phyloP scores from a whole-genome alignment of 1,284 basidiomycete species.

The Ceratobasidium sp. region DNA sequence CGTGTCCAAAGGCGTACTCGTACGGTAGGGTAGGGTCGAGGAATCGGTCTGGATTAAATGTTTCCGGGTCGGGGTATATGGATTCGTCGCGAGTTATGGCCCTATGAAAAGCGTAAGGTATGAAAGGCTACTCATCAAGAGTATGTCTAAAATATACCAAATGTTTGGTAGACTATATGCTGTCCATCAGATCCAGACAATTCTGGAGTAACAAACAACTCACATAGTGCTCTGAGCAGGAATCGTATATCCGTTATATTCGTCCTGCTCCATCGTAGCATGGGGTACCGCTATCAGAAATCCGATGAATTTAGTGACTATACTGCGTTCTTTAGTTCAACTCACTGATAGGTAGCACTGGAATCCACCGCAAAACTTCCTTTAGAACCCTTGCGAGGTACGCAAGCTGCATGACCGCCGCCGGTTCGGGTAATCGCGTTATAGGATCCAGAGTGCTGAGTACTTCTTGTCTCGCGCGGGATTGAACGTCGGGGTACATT shows the following conservation, averaged over 20 bases:
- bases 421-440: constrained; percentile 16
- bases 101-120: background rate
- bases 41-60: constrained; percentile 35
- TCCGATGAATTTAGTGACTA: background rate
- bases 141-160: background rate
- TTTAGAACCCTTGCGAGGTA: constrained; percentile 33
- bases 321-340: background rate
- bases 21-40: constrained; percentile 23
- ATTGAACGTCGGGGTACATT: constrained; percentile 21
- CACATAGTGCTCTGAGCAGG: constrained; percentile 36
- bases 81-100: constrained; percentile 38
- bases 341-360: constrained; percentile 28
- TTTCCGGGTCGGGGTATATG: constrained; percentile 35
- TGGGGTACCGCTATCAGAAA: constrained; percentile 15
- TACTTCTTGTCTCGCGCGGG: constrained; percentile 37
- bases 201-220: background rate
- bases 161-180: constrained; percentile 7
- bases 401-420: background rate
- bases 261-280: constrained; percentile 25
- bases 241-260: constrained; percentile 34
- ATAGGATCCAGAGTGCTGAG: constrained; percentile 24
- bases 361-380: constrained; percentile 34
- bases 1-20: constrained; percentile 21
- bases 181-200: too few species aligned
- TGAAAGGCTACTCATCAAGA: background rate